Percentiles rank a stretch among this genome's conserved stretches.
phyloP scores from a whole-genome alignment of 225 moss, liverwort and hornwort genomes.

The Physcomitrium patens region DNA sequence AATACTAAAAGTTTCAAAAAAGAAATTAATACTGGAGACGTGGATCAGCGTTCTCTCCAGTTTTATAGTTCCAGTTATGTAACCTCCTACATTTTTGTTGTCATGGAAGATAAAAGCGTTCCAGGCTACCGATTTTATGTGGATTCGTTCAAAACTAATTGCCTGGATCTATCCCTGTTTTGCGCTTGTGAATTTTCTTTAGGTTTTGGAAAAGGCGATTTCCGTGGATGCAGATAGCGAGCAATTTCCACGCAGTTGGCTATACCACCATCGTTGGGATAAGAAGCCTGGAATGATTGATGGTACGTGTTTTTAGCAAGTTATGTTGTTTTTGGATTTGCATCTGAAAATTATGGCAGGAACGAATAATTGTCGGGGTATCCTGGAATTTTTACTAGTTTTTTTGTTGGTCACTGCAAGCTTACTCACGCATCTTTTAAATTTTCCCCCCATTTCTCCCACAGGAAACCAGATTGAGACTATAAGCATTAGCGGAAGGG shows the following conservation, averaged over 20 bases:
- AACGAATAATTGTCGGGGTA: neutral
- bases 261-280: conserved; percentile 78
- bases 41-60: neutral
- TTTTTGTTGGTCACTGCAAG: neutral
- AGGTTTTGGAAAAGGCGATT: conserved; percentile 72
- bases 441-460: neutral
- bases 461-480: conserved; percentile 62
- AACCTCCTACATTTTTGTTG: no score
- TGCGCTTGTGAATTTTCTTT: conserved; percentile 7
- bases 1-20: no score
- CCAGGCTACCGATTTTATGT: neutral
- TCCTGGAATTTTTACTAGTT: conserved; percentile 16
- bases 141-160: neutral
- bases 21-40: no score
- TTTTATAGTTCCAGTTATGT: neutral
- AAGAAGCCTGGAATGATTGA: conserved; percentile 65
- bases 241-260: conserved; percentile 66
- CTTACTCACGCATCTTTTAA: neutral
- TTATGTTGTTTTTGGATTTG: neutral
- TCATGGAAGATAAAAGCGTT: neutral
- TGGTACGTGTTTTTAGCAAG: conserved; percentile 42
- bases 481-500: conserved; percentile 58
- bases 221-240: conserved; percentile 65
- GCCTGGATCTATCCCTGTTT: neutral
- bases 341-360: neutral